Percentiles rank a stretch among this genome's conserved stretches.
Conservation (phyloP, 495 filamentous ascomycete species). For the Aspergillus carlsbadensis region DNA sequence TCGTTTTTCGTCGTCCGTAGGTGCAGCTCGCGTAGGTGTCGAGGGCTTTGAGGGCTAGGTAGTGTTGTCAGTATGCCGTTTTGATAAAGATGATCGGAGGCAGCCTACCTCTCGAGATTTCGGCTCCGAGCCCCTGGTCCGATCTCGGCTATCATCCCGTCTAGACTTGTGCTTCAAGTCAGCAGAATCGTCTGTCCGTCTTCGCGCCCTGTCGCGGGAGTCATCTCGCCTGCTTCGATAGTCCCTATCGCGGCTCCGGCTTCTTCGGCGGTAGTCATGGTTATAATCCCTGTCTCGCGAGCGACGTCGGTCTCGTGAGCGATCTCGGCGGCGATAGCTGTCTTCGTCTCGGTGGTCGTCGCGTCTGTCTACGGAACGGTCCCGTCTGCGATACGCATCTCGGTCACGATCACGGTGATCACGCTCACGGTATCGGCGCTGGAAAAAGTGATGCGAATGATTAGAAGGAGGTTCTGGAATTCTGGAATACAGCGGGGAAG, state of each 20-base stretch:
- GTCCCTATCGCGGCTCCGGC: constrained; percentile 73
- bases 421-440: constrained; percentile 62
- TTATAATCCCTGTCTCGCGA: constrained; percentile 58
- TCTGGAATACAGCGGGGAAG: too few relatives aligned
- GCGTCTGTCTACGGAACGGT: constrained; percentile 69
- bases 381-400: constrained; percentile 66
- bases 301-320: constrained; percentile 64
- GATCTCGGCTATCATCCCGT: constrained; percentile 63
- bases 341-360: constrained; percentile 69
- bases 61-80: not conserved
- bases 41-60: constrained; percentile 39
- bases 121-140: constrained; percentile 42
- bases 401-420: constrained; percentile 56
- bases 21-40: constrained; percentile 52
- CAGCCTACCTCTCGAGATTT: constrained; percentile 55
- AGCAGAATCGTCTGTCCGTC: constrained; percentile 73
- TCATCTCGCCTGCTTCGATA: constrained; percentile 76
- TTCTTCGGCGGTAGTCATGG: constrained; percentile 61
- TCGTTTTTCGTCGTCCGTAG: constrained; percentile 80
- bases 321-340: constrained; percentile 60
- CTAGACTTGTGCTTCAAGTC: constrained; percentile 69
- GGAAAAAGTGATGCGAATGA: constrained; percentile 14
- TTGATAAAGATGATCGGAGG: not conserved
- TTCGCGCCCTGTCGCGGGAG: constrained; percentile 68
- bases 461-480: constrained; percentile 23